A percentile compares a stretch with the other conserved stretches of the same genome.
Evolutionary conservation across 352 stramenopile species (phyloP).

Genomic region (Phytophthora nicotianae): DNA sequence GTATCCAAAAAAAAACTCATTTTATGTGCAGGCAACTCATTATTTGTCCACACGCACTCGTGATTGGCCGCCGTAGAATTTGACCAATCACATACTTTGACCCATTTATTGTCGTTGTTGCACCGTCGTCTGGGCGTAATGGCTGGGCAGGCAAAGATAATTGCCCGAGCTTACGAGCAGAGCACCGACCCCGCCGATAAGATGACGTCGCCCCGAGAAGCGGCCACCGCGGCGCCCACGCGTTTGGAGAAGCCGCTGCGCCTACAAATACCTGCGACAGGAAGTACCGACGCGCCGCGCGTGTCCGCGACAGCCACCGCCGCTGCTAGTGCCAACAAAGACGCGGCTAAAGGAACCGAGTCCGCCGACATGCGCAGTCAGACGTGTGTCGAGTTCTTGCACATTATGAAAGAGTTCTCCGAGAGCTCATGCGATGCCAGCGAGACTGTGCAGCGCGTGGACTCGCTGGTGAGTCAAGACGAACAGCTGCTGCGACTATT

Average conservation of each 20-base stretch:
- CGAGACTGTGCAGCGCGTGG: slow-evolving; percentile 67
- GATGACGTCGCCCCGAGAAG: slow-evolving; percentile 44
- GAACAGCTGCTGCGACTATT: slow-evolving; percentile 61
- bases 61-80: background rate
- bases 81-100: slow-evolving; percentile 2
- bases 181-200: slow-evolving; percentile 27
- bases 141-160: slow-evolving; percentile 45
- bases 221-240: slow-evolving; percentile 18
- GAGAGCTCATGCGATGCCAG: slow-evolving; percentile 67
- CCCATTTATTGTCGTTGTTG: slow-evolving; percentile 21
- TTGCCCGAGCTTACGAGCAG: slow-evolving; percentile 35
- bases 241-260: slow-evolving; percentile 14
- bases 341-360: slow-evolving; percentile 23
- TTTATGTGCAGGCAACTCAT: background rate
- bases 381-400: slow-evolving; percentile 68
- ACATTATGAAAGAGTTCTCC: slow-evolving; percentile 81
- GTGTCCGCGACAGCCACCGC: background rate
- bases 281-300: slow-evolving; percentile 1
- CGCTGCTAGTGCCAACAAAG: slow-evolving; percentile 12
- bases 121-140: slow-evolving; percentile 32
- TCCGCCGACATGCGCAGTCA: slow-evolving; percentile 51
- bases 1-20: background rate
- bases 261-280: slow-evolving; percentile 9
- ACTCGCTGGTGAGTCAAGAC: slow-evolving; percentile 69
- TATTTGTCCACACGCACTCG: background rate